These are phyloP conservation scores for Colletotrichum eleusines DNA, from an alignment of 2,329 filamentous ascomycete genomes.

Conservation along the genomic window DNA sequence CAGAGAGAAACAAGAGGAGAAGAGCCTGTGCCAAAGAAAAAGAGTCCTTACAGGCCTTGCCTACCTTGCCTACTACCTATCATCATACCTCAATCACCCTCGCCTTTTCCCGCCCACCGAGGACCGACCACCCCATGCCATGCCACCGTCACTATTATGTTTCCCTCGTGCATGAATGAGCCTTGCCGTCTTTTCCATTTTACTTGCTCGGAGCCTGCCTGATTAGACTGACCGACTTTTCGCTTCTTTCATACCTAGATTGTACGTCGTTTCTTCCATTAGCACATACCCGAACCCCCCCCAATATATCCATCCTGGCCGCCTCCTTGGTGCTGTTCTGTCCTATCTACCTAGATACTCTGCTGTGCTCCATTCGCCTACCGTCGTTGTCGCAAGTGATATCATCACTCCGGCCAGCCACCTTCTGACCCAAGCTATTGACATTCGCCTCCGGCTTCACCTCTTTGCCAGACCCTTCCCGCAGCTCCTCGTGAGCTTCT, in stretches of 20 bases:
- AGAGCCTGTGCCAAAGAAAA: neutral
- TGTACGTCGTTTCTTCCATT: neutral
- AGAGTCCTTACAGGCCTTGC: neutral
- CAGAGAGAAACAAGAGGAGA: neutral
- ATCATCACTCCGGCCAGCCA: conserved; percentile 37
- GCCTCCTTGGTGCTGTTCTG: neutral
- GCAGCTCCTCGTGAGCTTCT: conserved; percentile 4
- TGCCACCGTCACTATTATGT: conserved; percentile 34
- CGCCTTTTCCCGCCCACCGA: conserved; percentile 15
- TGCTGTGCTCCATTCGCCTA: neutral
- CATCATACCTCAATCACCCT: neutral
- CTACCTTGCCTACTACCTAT: neutral
- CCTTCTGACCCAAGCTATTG: conserved; percentile 9
- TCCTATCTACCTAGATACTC: neutral
- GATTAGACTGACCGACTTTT: conserved; percentile 38
- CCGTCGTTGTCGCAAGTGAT: conserved; percentile 25
- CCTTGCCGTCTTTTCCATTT: conserved; percentile 10
- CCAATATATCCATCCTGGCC: neutral
- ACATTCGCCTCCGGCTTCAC: neutral
- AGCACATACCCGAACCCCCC: neutral
- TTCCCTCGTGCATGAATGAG: conserved; percentile 34
- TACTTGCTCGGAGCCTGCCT: neutral
- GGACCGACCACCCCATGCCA: conserved; percentile 27
- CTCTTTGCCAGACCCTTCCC: neutral
- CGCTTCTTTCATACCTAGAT: neutral